Conservation (phyloP, 805 yeast genomes). For the Myxozyma mucilagina region DNA sequence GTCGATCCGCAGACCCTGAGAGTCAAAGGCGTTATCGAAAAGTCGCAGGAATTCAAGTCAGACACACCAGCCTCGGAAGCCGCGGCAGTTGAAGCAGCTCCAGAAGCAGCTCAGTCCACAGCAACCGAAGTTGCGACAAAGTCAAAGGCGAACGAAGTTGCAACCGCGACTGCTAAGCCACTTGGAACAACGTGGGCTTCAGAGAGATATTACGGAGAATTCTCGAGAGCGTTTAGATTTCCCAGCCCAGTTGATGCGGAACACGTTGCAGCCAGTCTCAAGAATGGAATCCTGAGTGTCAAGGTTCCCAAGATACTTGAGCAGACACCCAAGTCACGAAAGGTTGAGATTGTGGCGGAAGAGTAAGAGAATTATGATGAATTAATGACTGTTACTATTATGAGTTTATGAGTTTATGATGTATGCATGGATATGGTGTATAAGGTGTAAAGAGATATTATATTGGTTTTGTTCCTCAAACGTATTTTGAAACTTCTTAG, state of each 20-base stretch:
- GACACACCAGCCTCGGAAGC: background rate
- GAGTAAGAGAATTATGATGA: background rate
- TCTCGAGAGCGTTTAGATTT: constrained; percentile 30
- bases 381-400: no score
- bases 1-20: constrained; percentile 27
- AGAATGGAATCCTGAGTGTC: constrained; percentile 27
- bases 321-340: background rate
- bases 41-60: constrained; percentile 18
- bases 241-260: constrained; percentile 29
- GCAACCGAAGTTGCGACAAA: background rate
- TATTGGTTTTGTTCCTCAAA: no score
- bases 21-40: constrained; percentile 26
- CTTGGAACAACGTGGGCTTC: constrained; percentile 27
- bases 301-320: constrained; percentile 27
- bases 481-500: no score
- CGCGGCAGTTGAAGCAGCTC: background rate
- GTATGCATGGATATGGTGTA: no score
- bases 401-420: no score
- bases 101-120: background rate
- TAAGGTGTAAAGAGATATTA: no score
- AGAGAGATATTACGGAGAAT: constrained; percentile 29
- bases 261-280: constrained; percentile 24
- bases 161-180: background rate
- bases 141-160: background rate
- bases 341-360: constrained; percentile 14